Evolutionary conservation across 2,329 filamentous ascomycete genomes (phyloP), one percentile per base, ranked within the genome.

Genomic region (Cercospora sp.): DNA sequence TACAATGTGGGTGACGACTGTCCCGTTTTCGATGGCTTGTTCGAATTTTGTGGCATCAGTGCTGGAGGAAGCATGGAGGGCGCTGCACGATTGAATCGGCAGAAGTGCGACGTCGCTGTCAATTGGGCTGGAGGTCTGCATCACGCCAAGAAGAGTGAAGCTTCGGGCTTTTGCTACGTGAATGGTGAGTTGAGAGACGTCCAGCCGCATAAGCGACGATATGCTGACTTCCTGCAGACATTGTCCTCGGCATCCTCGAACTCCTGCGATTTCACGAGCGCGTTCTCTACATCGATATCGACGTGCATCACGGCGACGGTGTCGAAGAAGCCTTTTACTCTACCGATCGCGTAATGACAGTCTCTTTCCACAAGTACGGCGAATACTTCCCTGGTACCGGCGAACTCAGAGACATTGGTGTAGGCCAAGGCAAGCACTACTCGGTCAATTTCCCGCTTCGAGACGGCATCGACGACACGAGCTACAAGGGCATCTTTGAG

Each of bases 311-410:
- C 72, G 88, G 88, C 43, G 88, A 90, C 75, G 89, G 89, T 71
- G 89, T 91, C 45, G 89, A 91, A 78, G 89, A 91, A 78, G 89
- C 89, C 4, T 91, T 91, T 76, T 90, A 90, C 78, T 89, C 88
- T 1, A 91, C 88, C 55, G 88, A 91, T 75, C 86, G 89, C 66
- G 89, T 91, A 75, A 90, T 91, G 88, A 90, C 88, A 3, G 85
- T 87, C 57, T 90, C 88, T 3, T 91, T 91, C 80, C 89, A 91
- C 82, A 91, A 90, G 74, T 91, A 91, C 75, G 89, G 89, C 74
- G 89, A 90, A 77, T 91, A 90, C 79, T 91, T 91, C 78, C 89
- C 89, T 0, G 89, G 89, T 57, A 91, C 89, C 10, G 89, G 89
- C 71, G 89, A 90, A 75, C 83, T 91, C 45, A 85, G 88, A 70